Percentiles rank a stretch among this genome's conserved stretches.
These are phyloP conservation scores for Leucosporidium creatinivorum DNA, from an alignment of 768 basidiomycete genomes.

Conservation along the genomic window DNA sequence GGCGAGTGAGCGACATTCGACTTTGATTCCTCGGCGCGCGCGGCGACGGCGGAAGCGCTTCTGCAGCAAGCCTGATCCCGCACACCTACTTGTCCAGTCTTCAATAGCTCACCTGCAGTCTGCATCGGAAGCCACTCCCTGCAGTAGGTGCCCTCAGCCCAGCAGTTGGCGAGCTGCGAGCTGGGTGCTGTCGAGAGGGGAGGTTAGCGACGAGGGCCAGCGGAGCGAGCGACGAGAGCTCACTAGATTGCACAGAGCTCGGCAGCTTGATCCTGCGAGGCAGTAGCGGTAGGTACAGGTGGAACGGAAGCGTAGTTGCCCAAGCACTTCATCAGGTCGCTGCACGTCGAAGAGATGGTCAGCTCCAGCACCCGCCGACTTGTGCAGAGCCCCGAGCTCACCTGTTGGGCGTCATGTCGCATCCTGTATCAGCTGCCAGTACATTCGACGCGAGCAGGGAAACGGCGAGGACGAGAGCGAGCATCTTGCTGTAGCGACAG, in stretches of 20 bases:
- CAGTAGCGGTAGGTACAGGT: slow-evolving; percentile 1
- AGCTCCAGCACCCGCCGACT: too few relatives aligned
- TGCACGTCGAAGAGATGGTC: too few relatives aligned
- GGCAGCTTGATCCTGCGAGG: neutral
- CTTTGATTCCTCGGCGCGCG: neutral
- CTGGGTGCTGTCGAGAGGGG: slow-evolving; percentile 6
- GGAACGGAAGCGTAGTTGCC: slow-evolving; percentile 18
- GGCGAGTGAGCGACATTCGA: neutral
- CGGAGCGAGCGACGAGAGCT: neutral
- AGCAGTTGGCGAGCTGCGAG: slow-evolving; percentile 31
- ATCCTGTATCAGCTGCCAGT: neutral
- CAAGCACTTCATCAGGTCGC: slow-evolving; percentile 19
- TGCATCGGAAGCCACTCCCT: slow-evolving; percentile 27
- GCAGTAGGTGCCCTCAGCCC: slow-evolving; percentile 27
- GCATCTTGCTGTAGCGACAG: too few relatives aligned
- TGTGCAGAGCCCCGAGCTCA: too few relatives aligned
- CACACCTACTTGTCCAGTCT: too few relatives aligned
- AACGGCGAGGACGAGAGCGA: neutral
- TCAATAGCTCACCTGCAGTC: slow-evolving; percentile 6
- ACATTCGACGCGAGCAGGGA: neutral
- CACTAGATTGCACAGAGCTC: slow-evolving; percentile 22
- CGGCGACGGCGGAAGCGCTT: neutral
- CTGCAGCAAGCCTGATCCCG: too few relatives aligned
- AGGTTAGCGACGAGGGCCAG: neutral
- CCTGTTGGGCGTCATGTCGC: slow-evolving; percentile 13